Percentiles rank a stretch among this genome's conserved stretches.
Conservation (phyloP, 1,284 basidiomycete genomes). For the Ceraceosorus guamensis region DNA sequence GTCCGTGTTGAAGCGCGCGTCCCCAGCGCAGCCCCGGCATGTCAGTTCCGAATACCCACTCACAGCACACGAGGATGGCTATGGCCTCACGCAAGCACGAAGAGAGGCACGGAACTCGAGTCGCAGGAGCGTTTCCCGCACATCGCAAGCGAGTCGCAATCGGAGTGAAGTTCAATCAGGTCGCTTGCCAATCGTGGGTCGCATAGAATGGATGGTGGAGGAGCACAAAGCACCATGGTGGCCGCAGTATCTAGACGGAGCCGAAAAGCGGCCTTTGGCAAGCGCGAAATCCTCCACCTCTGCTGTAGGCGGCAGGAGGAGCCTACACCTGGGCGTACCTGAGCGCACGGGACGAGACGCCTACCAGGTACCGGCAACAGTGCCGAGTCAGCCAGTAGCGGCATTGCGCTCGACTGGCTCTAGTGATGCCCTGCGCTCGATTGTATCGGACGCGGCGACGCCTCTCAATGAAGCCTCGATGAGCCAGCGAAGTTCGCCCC, state of each 20-base stretch:
- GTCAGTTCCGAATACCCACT: too few relatives aligned
- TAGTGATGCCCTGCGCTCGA: too few relatives aligned
- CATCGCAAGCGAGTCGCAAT: background rate
- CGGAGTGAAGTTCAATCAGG: conserved; percentile 5
- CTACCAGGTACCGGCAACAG: too few relatives aligned
- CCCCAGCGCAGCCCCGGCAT: too few relatives aligned
- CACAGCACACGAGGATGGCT: background rate
- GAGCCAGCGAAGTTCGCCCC: too few relatives aligned
- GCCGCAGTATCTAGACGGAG: conserved; percentile 19
- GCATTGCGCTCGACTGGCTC: too few relatives aligned
- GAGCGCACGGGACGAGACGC: too few relatives aligned
- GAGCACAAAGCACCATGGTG: conserved; percentile 37
- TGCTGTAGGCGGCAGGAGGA: background rate
- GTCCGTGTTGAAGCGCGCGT: background rate
- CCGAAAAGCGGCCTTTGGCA: conserved; percentile 6
- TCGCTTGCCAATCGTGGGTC: conserved; percentile 37
- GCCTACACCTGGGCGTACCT: background rate
- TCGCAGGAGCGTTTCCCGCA: conserved; percentile 13
- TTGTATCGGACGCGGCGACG: too few relatives aligned
- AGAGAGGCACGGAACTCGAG: conserved; percentile 15
- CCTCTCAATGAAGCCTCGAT: too few relatives aligned
- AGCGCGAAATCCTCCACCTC: background rate
- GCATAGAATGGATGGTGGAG: conserved; percentile 44
- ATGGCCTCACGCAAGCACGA: conserved; percentile 13
- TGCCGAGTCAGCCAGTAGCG: too few relatives aligned